Conservation (phyloP, 768 basidiomycete genomes). For the Mycena kentingensis region DNA sequence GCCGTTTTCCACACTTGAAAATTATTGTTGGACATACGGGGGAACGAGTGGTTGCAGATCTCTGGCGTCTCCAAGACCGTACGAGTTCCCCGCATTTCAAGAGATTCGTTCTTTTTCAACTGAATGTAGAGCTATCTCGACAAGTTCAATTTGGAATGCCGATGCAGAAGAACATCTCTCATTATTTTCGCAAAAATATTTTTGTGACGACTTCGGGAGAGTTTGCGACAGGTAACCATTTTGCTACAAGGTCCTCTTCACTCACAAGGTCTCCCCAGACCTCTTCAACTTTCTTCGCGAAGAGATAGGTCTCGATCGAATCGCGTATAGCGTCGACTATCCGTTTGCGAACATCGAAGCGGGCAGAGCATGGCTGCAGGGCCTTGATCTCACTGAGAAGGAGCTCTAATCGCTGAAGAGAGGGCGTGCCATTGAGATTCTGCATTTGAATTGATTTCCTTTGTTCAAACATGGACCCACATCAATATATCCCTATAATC, state of each 20-base stretch:
- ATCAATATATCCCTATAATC: slow-evolving; percentile 25
- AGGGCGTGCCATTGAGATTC: too few species aligned
- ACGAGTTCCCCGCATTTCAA: slow-evolving; percentile 16
- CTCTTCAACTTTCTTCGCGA: slow-evolving; percentile 44
- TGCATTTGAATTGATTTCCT: slow-evolving; percentile 16
- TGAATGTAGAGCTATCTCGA: slow-evolving; percentile 31
- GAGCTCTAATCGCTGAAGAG: background rate
- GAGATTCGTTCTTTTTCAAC: background rate
- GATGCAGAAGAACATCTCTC: slow-evolving; percentile 38
- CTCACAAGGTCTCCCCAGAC: slow-evolving; percentile 43
- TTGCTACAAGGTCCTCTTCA: slow-evolving; percentile 38
- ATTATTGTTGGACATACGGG: slow-evolving; percentile 45
- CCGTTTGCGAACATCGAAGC: slow-evolving; percentile 6
- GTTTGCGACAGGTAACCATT: slow-evolving; percentile 41
- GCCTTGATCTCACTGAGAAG: background rate
- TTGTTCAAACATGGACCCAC: background rate
- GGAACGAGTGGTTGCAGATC: slow-evolving; percentile 42
- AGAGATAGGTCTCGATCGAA: background rate
- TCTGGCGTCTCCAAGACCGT: slow-evolving; percentile 43
- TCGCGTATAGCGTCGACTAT: background rate
- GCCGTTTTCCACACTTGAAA: slow-evolving; percentile 42
- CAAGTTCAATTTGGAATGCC: slow-evolving; percentile 32
- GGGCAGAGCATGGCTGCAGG: slow-evolving; percentile 14
- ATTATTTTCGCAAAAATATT: slow-evolving; percentile 42
- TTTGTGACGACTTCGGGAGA: slow-evolving; percentile 44